Evolutionary conservation across 208 protist genomes (phyloP).

Genomic region (Zelonia costaricensis): DNA sequence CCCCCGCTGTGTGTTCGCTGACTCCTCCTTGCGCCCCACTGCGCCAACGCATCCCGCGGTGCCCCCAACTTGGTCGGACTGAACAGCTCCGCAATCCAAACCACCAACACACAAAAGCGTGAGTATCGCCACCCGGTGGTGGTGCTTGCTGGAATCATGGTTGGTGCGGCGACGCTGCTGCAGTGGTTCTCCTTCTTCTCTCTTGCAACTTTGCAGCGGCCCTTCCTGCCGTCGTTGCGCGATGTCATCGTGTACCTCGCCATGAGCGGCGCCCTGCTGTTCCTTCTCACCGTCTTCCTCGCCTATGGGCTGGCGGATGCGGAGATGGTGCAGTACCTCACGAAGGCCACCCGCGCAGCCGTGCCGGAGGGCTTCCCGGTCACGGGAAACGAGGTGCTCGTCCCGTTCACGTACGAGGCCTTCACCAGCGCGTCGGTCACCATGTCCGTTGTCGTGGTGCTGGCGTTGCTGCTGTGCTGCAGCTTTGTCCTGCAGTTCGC

Average conservation of each 20-base stretch:
- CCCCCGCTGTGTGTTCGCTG: no score
- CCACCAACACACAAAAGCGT: no score
- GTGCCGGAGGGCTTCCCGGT: constrained; percentile 1
- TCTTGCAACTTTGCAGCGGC: constrained; percentile 10
- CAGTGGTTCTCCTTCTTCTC: constrained; percentile 26
- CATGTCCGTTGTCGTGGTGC: constrained; percentile 14
- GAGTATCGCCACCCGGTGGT: no score
- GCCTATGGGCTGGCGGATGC: constrained; percentile 13
- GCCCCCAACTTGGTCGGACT: no score
- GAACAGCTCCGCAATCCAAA: no score
- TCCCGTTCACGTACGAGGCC: constrained; percentile 26
- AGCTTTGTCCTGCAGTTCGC: constrained; percentile 20
- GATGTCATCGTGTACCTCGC: constrained; percentile 18
- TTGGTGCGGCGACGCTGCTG: background rate
- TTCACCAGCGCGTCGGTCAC: constrained; percentile 31
- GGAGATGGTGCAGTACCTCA: constrained; percentile 25
- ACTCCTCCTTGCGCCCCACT: no score
- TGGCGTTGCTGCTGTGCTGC: constrained; percentile 33
- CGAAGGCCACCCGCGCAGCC: constrained; percentile 2
- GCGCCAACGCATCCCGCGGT: no score
- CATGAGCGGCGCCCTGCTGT: constrained; percentile 23
- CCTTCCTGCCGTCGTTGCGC: constrained; percentile 13
- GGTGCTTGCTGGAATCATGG: no score
- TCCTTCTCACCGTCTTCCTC: constrained; percentile 19
- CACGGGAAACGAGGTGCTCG: constrained; percentile 4